These are phyloP conservation scores for Setaria viridis DNA, from an alignment of 202 grass and related monocot genomes.

Conservation along the genomic window DNA sequence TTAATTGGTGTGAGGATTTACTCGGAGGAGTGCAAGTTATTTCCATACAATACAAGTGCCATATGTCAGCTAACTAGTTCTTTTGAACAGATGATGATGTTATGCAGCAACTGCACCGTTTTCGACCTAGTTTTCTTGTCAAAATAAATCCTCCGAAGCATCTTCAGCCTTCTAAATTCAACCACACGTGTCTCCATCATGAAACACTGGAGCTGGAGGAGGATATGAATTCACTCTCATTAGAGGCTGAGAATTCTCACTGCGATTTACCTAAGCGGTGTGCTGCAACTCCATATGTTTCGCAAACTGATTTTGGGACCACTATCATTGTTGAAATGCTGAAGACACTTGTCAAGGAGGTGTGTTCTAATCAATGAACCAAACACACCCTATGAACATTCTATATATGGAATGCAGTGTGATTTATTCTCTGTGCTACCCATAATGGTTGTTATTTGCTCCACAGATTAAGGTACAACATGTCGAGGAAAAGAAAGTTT, in stretches of 20 bases:
- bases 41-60: background rate
- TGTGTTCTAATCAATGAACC: constrained; percentile 29
- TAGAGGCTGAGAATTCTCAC: constrained; percentile 56
- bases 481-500: constrained; percentile 18
- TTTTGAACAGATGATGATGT: constrained; percentile 83
- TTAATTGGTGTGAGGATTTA: constrained; percentile 3
- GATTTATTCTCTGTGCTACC: constrained; percentile 4
- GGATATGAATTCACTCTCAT: constrained; percentile 50
- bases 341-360: constrained; percentile 74
- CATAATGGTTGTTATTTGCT: constrained; percentile 36
- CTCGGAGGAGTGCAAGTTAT: constrained; percentile 10
- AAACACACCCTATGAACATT: background rate
- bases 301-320: constrained; percentile 62
- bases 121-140: constrained; percentile 70
- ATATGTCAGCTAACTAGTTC: constrained; percentile 34
- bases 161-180: constrained; percentile 70
- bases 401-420: constrained; percentile 3
- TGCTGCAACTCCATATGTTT: constrained; percentile 70
- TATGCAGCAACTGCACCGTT: constrained; percentile 65
- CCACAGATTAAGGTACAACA: constrained; percentile 49
- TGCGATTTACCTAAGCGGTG: constrained; percentile 42
- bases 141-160: constrained; percentile 66
- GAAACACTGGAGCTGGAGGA: constrained; percentile 35
- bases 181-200: constrained; percentile 57
- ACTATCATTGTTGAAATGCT: constrained; percentile 50